A percentile compares a stretch with the other conserved stretches of the same genome.
Evolutionary conservation across 1,139 yeast genomes (phyloP).

Genomic region (Groenewaldozyma sp.): DNA sequence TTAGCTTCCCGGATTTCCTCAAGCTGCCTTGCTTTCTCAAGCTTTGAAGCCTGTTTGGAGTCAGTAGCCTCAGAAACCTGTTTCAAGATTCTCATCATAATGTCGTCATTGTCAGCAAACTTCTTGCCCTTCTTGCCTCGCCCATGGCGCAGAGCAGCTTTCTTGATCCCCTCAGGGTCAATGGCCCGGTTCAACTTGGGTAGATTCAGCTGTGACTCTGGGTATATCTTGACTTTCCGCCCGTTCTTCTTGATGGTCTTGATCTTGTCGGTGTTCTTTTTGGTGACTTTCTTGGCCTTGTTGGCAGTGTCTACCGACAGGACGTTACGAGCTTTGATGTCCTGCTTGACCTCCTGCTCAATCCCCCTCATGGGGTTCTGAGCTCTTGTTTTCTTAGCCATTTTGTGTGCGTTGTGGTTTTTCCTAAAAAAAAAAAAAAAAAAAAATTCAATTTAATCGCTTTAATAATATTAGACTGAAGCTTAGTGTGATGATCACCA

Average conservation of each 20-base stretch:
- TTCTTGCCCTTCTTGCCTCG: conserved; percentile 91
- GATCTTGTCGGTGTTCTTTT: conserved; percentile 6
- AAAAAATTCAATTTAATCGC: background rate
- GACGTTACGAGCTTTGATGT: conserved; percentile 21
- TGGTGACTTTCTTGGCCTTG: conserved; percentile 3
- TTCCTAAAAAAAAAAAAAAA: conserved; percentile 1
- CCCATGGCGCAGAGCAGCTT: conserved; percentile 25
- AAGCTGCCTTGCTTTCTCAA: conserved; percentile 79
- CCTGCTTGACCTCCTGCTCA: conserved; percentile 18
- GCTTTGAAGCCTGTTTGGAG: conserved; percentile 74
- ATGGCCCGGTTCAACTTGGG: conserved; percentile 78
- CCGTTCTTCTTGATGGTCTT: conserved; percentile 24
- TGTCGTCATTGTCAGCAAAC: conserved; percentile 62
- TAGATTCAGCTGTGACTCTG: conserved; percentile 68
- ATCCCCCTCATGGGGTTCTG: conserved; percentile 13
- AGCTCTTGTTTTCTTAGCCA: background rate
- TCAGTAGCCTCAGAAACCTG: conserved; percentile 79
- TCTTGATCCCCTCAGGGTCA: conserved; percentile 71
- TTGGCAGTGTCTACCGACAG: conserved; percentile 10
- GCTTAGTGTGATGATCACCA: too few species aligned
- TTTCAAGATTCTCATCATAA: conserved; percentile 60
- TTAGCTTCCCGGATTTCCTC: conserved; percentile 85
- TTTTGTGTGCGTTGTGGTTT: background rate
- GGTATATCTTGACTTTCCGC: conserved; percentile 47
- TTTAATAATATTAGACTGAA: too few species aligned